Conservation (phyloP, 805 yeast genomes). For the Saitoella complicata region DNA sequence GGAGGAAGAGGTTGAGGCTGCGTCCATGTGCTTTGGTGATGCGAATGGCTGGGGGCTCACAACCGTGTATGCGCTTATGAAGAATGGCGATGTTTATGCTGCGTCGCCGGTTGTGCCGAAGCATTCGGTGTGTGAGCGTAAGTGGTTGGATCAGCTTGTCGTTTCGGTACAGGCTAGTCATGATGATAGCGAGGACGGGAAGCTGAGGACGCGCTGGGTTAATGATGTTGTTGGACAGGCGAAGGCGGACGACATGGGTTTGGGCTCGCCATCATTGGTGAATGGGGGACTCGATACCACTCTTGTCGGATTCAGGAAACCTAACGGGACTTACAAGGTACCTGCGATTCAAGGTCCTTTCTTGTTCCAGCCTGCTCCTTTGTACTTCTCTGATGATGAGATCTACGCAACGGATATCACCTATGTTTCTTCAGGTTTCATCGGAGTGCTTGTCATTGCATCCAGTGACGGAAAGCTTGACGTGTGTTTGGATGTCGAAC, state of each 20-base stretch:
- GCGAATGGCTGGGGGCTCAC: neutral
- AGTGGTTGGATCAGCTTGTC: neutral
- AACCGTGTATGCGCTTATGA: neutral
- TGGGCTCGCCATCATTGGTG: neutral
- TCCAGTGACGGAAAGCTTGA: neutral
- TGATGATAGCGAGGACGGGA: neutral
- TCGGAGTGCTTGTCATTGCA: neutral
- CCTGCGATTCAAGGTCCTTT: conserved; percentile 1
- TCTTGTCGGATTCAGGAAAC: neutral
- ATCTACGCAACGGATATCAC: neutral
- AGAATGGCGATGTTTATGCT: neutral
- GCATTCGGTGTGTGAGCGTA: neutral
- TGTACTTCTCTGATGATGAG: neutral
- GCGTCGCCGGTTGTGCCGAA: conserved; percentile 2
- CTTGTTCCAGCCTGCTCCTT: neutral
- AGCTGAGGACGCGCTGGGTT: neutral
- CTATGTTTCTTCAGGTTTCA: neutral
- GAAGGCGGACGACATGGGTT: neutral
- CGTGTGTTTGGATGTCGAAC: neutral
- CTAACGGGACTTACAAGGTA: neutral
- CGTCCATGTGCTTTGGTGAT: neutral
- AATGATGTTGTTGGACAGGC: neutral
- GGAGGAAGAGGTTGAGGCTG: neutral
- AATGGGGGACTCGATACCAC: neutral
- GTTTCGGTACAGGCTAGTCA: neutral